Percentiles rank a stretch among this genome's conserved stretches.
These are phyloP conservation scores for Parvularia atlantis DNA, from an alignment of 78 protist genomes.

Conservation along the genomic window DNA sequence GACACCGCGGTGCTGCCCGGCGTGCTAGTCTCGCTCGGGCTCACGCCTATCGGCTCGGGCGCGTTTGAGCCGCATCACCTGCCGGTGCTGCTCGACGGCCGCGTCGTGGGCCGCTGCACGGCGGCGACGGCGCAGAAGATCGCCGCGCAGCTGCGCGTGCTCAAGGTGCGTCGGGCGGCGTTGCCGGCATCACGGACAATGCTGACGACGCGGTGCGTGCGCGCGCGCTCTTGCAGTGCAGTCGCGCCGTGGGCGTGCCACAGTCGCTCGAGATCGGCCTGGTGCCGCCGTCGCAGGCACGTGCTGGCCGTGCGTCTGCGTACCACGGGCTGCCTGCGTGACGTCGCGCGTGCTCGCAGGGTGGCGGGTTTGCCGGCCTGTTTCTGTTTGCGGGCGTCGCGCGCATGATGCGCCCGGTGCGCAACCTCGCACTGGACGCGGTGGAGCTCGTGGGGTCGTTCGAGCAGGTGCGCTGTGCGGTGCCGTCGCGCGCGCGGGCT, in stretches of 20 bases:
- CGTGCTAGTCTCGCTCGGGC: background rate
- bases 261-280: constrained; percentile 8
- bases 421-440: constrained; percentile 25
- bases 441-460: constrained; percentile 78
- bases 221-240: too few relatives aligned
- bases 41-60: background rate
- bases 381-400: constrained; percentile 58
- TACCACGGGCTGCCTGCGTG: too few relatives aligned
- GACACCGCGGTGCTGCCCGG: background rate
- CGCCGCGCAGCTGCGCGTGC: constrained; percentile 1
- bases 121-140: background rate
- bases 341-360: too few relatives aligned
- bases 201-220: too few relatives aligned
- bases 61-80: background rate
- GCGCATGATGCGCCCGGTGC: constrained; percentile 87
- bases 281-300: background rate
- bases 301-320: too few relatives aligned
- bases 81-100: constrained; percentile 33
- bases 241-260: background rate
- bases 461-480: constrained; percentile 61
- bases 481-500: too few relatives aligned
- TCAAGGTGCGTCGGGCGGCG: too few relatives aligned
- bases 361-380: constrained; percentile 23
- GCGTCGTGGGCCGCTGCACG: constrained; percentile 7
- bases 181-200: too few relatives aligned